phyloP scores from a whole-genome alignment of 2,329 filamentous ascomycete species.

The Diaporthe humulicola region DNA sequence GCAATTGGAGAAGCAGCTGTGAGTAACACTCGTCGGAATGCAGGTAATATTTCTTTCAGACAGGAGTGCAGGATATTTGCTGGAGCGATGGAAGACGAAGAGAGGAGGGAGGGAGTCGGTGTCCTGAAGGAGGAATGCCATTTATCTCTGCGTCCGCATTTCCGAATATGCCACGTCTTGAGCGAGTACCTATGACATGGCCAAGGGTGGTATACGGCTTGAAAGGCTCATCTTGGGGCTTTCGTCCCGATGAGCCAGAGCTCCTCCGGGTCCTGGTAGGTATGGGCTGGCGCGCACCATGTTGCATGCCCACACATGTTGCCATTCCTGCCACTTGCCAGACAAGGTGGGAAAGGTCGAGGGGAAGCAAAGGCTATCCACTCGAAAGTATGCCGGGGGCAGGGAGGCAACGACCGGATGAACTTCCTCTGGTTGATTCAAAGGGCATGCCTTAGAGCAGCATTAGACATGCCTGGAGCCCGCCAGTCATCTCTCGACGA shows the following conservation, averaged over 20 bases:
- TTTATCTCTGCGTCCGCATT: conserved; percentile 35
- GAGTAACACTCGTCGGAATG: conserved; percentile 28
- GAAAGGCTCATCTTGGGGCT: conserved; percentile 30
- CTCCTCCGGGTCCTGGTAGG: conserved; percentile 13
- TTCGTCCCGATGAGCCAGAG: conserved; percentile 33
- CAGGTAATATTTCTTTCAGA: conserved; percentile 9
- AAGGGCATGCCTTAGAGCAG: conserved; percentile 15
- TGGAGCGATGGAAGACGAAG: background rate
- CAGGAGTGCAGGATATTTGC: conserved; percentile 19
- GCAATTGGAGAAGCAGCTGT: conserved; percentile 6
- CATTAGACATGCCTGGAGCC: background rate
- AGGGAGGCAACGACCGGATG: conserved; percentile 11
- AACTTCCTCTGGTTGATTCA: conserved; percentile 19
- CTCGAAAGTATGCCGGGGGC: conserved; percentile 21
- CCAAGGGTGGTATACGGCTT: background rate
- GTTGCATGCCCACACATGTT: conserved; percentile 28
- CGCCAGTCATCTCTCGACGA: conserved; percentile 40
- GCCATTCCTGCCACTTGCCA: conserved; percentile 12
- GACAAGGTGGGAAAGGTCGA: conserved; percentile 19
- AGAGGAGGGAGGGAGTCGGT: conserved; percentile 11
- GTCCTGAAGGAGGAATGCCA: conserved; percentile 38
- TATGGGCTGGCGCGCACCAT: background rate
- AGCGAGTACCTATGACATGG: conserved; percentile 14
- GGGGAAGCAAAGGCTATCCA: conserved; percentile 22
- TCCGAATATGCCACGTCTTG: background rate